A percentile compares a stretch with the other conserved stretches of the same genome.
Evolutionary conservation across 2,329 filamentous ascomycete species (phyloP).

Genomic region (Aspergillus viridinutans): DNA sequence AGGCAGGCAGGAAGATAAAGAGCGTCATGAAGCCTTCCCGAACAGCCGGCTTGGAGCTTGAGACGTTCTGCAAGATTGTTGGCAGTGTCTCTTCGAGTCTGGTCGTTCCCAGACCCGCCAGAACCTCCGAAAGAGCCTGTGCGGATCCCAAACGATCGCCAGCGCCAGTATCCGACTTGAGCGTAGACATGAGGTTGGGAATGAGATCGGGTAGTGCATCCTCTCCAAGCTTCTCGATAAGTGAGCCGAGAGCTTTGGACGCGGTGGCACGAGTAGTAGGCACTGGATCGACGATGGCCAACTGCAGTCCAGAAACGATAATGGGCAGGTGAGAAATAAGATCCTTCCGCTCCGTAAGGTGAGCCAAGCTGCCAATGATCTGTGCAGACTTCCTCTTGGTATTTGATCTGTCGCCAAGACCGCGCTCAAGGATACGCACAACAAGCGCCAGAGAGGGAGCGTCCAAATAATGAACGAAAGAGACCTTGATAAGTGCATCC

Average conservation of each 20-base stretch:
- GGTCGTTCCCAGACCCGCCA: slow-evolving; percentile 87
- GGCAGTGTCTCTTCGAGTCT: slow-evolving; percentile 93
- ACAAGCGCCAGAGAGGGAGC: slow-evolving; percentile 92
- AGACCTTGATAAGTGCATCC: slow-evolving; percentile 94
- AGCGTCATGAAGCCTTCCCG: slow-evolving; percentile 99
- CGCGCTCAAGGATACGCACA: slow-evolving; percentile 90
- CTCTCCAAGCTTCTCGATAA: slow-evolving; percentile 97
- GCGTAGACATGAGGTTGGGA: slow-evolving; percentile 92
- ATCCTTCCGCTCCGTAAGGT: slow-evolving; percentile 94
- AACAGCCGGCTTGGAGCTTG: slow-evolving; percentile 82
- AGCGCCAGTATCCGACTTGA: slow-evolving; percentile 94
- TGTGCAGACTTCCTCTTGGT: slow-evolving; percentile 96
- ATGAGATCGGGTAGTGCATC: slow-evolving; percentile 96
- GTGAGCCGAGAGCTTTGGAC: slow-evolving; percentile 88
- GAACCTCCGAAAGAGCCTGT: slow-evolving; percentile 91
- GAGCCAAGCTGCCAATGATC: slow-evolving; percentile 95
- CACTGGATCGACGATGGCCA: slow-evolving; percentile 90
- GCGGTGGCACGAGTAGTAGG: slow-evolving; percentile 94
- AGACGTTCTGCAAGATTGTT: slow-evolving; percentile 92
- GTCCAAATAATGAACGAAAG: slow-evolving; percentile 97
- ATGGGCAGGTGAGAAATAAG: slow-evolving; percentile 87
- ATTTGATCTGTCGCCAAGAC: slow-evolving; percentile 81
- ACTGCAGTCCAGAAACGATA: slow-evolving; percentile 80
- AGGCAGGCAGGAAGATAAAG: slow-evolving; percentile 98
- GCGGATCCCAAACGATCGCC: slow-evolving; percentile 94